Evolutionary conservation across 1,284 basidiomycete species (phyloP).

Genomic region (Malassezia cuniculi): DNA sequence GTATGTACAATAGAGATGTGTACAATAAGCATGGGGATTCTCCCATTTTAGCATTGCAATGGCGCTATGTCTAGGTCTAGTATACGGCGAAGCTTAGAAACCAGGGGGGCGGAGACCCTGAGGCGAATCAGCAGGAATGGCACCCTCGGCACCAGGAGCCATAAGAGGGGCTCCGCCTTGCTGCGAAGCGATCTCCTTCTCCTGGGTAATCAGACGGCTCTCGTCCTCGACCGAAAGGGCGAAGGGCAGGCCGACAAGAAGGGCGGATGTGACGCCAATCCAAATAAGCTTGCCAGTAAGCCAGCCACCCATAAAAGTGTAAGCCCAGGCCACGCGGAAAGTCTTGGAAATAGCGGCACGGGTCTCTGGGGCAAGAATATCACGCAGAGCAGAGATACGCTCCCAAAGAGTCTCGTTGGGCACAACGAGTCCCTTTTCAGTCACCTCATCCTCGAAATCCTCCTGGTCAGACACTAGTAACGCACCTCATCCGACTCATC

Average conservation of each 20-base stretch:
- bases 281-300: constrained; percentile 76
- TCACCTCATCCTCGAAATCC: constrained; percentile 25
- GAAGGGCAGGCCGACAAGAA: constrained; percentile 82
- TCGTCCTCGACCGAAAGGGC: constrained; percentile 90
- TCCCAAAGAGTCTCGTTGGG: constrained; percentile 66
- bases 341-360: constrained; percentile 60
- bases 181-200: constrained; percentile 84
- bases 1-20: no score
- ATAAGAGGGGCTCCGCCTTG: constrained; percentile 71
- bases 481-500: constrained; percentile 12
- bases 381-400: constrained; percentile 75
- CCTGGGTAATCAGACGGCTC: constrained; percentile 81
- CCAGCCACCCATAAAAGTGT: constrained; percentile 54
- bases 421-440: constrained; percentile 29
- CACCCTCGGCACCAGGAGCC: not conserved
- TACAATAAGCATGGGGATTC: no score
- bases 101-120: constrained; percentile 33
- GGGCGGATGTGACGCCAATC: constrained; percentile 83
- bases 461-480: constrained; percentile 7
- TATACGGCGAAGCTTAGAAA: no score
- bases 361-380: constrained; percentile 84
- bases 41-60: no score
- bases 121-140: no score
- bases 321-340: constrained; percentile 54
- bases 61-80: no score